These are phyloP conservation scores for Curvularia verruculosa DNA, from an alignment of 2,329 filamentous ascomycete genomes.

Conservation along the genomic window DNA sequence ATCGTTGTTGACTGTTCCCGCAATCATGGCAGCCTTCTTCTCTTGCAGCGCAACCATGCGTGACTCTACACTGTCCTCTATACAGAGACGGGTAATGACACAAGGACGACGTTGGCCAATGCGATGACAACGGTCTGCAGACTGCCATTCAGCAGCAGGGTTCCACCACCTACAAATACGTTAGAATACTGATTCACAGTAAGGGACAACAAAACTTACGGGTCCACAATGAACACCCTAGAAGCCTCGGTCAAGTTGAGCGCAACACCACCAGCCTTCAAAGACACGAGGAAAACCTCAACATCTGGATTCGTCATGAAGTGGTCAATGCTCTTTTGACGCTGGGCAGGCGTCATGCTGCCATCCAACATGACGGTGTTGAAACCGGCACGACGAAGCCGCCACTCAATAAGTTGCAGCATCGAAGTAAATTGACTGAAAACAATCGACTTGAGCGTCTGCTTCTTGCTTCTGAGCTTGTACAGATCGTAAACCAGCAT, in stretches of 20 bases:
- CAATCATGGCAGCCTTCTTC: conserved; percentile 99
- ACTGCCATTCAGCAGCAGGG: conserved; percentile 99
- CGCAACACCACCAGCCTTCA: conserved; percentile 95
- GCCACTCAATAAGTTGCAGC: conserved; percentile 97
- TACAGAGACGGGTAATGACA: conserved; percentile 90
- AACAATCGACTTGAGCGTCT: conserved; percentile 94
- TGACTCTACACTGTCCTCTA: conserved; percentile 96
- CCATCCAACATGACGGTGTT: conserved; percentile 98
- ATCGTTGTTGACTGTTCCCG: conserved; percentile 93
- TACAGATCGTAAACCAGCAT: conserved; percentile 93
- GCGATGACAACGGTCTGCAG: conserved; percentile 82
- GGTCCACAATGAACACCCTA: conserved; percentile 93
- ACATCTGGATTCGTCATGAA: conserved; percentile 96
- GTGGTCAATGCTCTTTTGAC: conserved; percentile 90
- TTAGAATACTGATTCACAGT: conserved; percentile 31
- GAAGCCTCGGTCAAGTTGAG: conserved; percentile 95
- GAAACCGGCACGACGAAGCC: conserved; percentile 92
- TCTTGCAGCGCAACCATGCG: conserved; percentile 95
- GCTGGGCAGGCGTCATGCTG: conserved; percentile 92
- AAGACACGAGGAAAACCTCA: conserved; percentile 92
- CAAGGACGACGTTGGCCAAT: conserved; percentile 95
- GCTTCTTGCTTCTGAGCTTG: conserved; percentile 87
- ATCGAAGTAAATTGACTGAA: conserved; percentile 98
- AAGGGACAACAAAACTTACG: conserved; percentile 63
- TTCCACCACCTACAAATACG: conserved; percentile 83